Evolutionary conservation across 495 filamentous ascomycete genomes (phyloP).

Genomic region (Trichocladium antarcticum): DNA sequence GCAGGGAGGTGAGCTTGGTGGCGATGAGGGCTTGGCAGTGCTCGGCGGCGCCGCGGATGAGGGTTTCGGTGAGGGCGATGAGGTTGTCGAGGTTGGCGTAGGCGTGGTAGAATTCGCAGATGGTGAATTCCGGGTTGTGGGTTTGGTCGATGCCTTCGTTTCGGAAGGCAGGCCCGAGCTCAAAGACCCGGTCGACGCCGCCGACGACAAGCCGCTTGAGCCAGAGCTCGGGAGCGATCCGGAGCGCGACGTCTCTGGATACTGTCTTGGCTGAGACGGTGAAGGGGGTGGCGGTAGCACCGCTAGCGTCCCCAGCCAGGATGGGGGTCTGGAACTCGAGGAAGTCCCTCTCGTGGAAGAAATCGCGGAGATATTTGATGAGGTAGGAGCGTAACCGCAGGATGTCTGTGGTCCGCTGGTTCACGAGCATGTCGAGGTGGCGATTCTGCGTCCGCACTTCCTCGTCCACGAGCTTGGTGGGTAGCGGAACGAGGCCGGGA

Average conservation of each 20-base stretch:
- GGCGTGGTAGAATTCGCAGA: slow-evolving; percentile 89
- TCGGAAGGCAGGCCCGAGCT: slow-evolving; percentile 82
- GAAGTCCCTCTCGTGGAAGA: slow-evolving; percentile 59
- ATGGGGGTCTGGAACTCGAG: slow-evolving; percentile 87
- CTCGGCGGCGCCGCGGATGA: slow-evolving; percentile 49
- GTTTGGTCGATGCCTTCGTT: slow-evolving; percentile 95
- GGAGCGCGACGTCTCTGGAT: slow-evolving; percentile 54
- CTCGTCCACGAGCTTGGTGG: slow-evolving; percentile 49
- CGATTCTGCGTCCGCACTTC: slow-evolving; percentile 55
- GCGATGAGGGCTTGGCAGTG: slow-evolving; percentile 42
- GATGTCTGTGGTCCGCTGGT: slow-evolving; percentile 51
- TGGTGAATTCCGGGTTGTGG: slow-evolving; percentile 97
- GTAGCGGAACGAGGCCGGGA: slow-evolving; percentile 65
- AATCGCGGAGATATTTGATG: slow-evolving; percentile 60
- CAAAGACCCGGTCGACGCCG: slow-evolving; percentile 84
- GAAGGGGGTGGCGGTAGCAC: slow-evolving; percentile 80
- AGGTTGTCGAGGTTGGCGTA: slow-evolving; percentile 70
- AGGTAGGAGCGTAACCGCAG: slow-evolving; percentile 64
- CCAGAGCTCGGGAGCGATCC: slow-evolving; percentile 89
- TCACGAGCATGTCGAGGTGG: slow-evolving; percentile 75
- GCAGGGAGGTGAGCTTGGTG: slow-evolving; percentile 38
- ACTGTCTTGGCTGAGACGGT: slow-evolving; percentile 63
- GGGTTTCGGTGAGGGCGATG: slow-evolving; percentile 58
- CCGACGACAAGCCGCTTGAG: slow-evolving; percentile 94
- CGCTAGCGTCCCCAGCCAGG: slow-evolving; percentile 61